A percentile compares a stretch with the other conserved stretches of the same genome.
phyloP scores from a whole-genome alignment of 2,329 filamentous ascomycete genomes.

The Zymoseptoria passerinii region DNA sequence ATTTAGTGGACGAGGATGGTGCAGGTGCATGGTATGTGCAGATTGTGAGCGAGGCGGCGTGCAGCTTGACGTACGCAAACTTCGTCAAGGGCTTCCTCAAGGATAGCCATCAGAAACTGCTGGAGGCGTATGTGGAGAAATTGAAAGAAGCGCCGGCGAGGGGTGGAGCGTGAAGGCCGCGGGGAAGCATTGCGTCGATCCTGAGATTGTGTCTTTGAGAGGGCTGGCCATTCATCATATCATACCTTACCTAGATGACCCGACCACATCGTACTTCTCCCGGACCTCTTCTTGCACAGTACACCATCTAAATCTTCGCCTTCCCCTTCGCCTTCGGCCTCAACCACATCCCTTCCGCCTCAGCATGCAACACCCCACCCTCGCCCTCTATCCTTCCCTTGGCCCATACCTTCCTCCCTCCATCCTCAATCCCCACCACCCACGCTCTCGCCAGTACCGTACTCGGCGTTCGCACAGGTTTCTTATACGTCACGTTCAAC shows the following conservation, averaged over 20 bases:
- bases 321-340: conserved; percentile 6
- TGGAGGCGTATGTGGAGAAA: conserved; percentile 25
- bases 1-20: conserved; percentile 12
- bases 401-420: conserved; percentile 17
- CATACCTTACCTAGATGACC: no score
- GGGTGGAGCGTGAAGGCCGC: conserved; percentile 9
- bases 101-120: conserved; percentile 25
- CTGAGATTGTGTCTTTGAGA: not conserved
- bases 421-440: conserved; percentile 11
- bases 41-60: conserved; percentile 28
- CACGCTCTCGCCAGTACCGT: conserved; percentile 14
- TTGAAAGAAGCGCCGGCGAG: conserved; percentile 13
- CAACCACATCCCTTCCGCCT: conserved; percentile 18
- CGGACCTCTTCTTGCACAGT: not conserved
- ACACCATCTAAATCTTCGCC: not conserved
- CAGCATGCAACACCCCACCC: conserved; percentile 13
- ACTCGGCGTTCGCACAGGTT: conserved; percentile 15
- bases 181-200: conserved; percentile 8
- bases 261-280: no score
- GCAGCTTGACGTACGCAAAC: conserved; percentile 24
- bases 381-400: conserved; percentile 15
- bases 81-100: conserved; percentile 30
- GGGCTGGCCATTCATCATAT: no score
- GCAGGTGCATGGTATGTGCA: conserved; percentile 24
- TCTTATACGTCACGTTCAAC: conserved; percentile 16